phyloP scores from a whole-genome alignment of 352 stramenopile genomes.

The Globisporangium perplexum region DNA sequence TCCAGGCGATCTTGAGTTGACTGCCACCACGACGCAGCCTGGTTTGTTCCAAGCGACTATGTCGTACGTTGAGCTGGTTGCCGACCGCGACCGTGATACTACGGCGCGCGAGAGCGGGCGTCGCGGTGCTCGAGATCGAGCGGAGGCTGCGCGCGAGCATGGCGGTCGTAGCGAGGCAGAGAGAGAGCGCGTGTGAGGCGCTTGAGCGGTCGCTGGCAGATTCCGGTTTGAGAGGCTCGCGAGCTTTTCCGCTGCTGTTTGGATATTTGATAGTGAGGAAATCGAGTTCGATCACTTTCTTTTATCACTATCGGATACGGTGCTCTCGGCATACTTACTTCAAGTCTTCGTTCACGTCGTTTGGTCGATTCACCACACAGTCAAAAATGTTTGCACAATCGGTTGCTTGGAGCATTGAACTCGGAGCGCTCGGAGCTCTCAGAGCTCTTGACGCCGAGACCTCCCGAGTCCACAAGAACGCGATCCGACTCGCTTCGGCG shows the following conservation, averaged over 20 bases:
- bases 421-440: too few relatives aligned
- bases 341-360: not conserved
- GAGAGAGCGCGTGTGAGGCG: not conserved
- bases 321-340: not conserved
- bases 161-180: not conserved
- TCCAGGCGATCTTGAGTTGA: not conserved
- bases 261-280: too few relatives aligned
- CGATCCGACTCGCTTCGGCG: not conserved
- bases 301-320: not conserved
- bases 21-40: not conserved
- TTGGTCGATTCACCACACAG: not conserved
- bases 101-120: not conserved
- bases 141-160: slow-evolving; percentile 14
- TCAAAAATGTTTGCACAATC: not conserved
- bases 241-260: not conserved
- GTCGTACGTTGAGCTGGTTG: slow-evolving; percentile 21
- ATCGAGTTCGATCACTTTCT: not conserved
- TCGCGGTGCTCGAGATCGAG: slow-evolving; percentile 3
- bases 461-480: not conserved
- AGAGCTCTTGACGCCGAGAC: not conserved
- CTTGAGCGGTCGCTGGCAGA: not conserved
- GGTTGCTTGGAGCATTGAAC: too few relatives aligned
- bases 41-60: not conserved
- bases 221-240: slow-evolving; percentile 10
- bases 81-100: slow-evolving; percentile 24